Percentiles rank a stretch among this genome's conserved stretches.
Evolutionary conservation across 1,139 yeast genomes (phyloP).

Genomic region (Saccharomyces hybrid): DNA sequence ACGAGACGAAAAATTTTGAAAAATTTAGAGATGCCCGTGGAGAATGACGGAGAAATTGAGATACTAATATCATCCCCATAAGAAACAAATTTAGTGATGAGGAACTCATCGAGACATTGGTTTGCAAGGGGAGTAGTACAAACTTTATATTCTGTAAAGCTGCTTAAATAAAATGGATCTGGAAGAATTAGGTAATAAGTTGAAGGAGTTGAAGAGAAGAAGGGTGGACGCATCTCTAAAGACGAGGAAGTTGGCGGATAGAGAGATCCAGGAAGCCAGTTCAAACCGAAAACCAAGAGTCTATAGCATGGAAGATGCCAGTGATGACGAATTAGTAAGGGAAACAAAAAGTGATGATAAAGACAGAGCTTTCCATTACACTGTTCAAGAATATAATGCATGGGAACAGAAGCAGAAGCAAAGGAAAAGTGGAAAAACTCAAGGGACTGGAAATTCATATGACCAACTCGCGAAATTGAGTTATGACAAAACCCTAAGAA

Average conservation of each 20-base stretch:
- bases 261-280: conserved; percentile 32
- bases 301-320: conserved; percentile 22
- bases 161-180: conserved; percentile 12
- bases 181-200: conserved; percentile 14
- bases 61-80: not conserved
- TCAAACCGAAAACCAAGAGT: conserved; percentile 37
- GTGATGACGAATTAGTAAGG: conserved; percentile 36
- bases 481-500: conserved; percentile 36
- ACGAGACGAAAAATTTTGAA: not conserved
- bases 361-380: conserved; percentile 38
- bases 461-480: conserved; percentile 27
- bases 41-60: not conserved
- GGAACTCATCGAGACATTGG: not conserved
- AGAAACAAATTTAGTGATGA: not conserved
- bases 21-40: not conserved
- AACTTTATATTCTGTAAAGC: not conserved
- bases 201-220: conserved; percentile 29
- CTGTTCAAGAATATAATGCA: conserved; percentile 58
- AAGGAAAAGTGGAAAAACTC: conserved; percentile 39
- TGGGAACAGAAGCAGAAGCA: conserved; percentile 47
- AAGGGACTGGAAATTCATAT: conserved; percentile 14
- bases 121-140: not conserved
- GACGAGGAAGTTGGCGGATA: conserved; percentile 33
- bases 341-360: conserved; percentile 16
- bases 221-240: conserved; percentile 39